Evolutionary conservation across 169 alveolate genomes (phyloP).

Genomic region (Cyclospora cayetanensis): DNA sequence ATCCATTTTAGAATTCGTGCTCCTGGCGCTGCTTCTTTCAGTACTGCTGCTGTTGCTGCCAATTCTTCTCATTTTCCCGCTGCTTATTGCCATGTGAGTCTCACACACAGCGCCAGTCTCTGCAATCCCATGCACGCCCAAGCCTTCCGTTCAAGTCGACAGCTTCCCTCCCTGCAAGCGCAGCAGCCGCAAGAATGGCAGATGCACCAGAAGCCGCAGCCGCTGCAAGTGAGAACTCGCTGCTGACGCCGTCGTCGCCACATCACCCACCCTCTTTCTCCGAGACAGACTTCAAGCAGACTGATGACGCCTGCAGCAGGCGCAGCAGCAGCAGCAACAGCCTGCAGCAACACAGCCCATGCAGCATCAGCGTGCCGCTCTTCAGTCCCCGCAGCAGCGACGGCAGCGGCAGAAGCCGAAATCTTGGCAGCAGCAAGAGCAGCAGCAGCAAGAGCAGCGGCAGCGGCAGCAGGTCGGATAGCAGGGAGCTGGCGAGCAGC

Average conservation of each 20-base stretch:
- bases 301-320: background rate
- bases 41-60: background rate
- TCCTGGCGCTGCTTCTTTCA: background rate
- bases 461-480: background rate
- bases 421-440: background rate
- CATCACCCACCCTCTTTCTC: background rate
- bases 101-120: background rate
- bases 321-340: background rate
- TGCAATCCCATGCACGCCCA: background rate
- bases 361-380: too few species aligned
- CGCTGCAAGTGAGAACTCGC: background rate
- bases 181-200: background rate
- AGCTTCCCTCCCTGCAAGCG: background rate
- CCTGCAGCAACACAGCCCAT: too few species aligned
- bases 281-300: too few species aligned
- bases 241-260: background rate
- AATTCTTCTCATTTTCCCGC: background rate
- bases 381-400: too few species aligned
- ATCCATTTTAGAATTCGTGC: background rate
- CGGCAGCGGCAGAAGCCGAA: too few species aligned
- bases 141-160: background rate
- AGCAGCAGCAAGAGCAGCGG: background rate
- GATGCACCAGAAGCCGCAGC: background rate
- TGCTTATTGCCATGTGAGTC: background rate
- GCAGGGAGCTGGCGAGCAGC: background rate